Base-by-base conservation (phyloP, 2,329 filamentous ascomycete species). In the Trichoderma sp. region DNA sequence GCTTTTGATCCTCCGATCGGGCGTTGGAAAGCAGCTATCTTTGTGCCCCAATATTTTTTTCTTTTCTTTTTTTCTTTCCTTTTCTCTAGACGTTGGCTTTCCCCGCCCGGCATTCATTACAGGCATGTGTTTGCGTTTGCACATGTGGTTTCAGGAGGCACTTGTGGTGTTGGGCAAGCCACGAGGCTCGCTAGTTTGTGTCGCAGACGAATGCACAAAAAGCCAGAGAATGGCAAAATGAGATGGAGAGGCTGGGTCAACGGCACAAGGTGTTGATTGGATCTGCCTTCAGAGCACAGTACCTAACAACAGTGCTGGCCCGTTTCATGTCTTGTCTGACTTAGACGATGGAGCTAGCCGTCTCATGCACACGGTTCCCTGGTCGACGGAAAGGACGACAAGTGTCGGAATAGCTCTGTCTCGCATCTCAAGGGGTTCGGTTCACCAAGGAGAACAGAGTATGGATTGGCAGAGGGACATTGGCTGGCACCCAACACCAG, bases 71-170 rank as follows among this genome's bases (percentile, higher is more conserved):
- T 39, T 29, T 45, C 50, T 15, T 58, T 12, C 37, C 29, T 32
- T 52, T 39, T 29, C 29, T 57, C 35, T 52, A 25, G 22, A n/a
- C 32, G 52, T 60, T 67, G 53, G 57, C 45, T 63, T 25, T 12
- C 4, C 57, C 57, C 58, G 8, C 57, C 57, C 58, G 71, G 54
- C 63, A 67, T 67, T 42, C 13, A 32, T 9, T 17, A 13, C 22
- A 39, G 48, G 63, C 58, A 66, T 70, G 35, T 45, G 39, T 37
- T 64, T 34, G 39, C 45, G 29, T 39, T 61, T 27, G 34, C 52
- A 56, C 64, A 53, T 64, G 52, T 68, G 48, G 52, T 65, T 50
- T 52, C 50, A 45, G 34, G 27, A 63, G 25, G 37, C 48, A 54
- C 35, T 25, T 34, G 35, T 25, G 61, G 19, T 27, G 50, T 45